Conservation (phyloP, 441 rosid species). For the Euphorbia celastroides region DNA sequence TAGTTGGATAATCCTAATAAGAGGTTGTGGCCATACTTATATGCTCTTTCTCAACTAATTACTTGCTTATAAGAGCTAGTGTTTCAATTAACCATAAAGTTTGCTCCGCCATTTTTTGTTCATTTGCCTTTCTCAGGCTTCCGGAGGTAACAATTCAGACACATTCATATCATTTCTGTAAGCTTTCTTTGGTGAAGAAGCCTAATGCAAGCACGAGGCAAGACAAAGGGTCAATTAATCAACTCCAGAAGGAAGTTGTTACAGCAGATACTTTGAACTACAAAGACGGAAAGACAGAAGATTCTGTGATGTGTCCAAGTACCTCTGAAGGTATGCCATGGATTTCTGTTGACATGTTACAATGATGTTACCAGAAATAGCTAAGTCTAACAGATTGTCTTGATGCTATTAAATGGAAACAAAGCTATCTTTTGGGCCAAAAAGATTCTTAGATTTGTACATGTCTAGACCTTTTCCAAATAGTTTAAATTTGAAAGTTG, state of each 20-base stretch:
- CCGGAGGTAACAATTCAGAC: conserved; percentile 54
- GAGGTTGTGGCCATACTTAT: background rate
- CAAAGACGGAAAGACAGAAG: conserved; percentile 23
- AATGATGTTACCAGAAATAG: background rate
- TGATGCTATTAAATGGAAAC: background rate
- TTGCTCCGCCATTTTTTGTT: background rate
- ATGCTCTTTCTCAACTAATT: background rate
- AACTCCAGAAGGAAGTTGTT: conserved; percentile 21
- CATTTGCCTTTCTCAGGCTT: conserved; percentile 27
- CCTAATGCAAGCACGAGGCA: conserved; percentile 31
- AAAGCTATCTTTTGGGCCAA: background rate
- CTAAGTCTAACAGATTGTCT: background rate
- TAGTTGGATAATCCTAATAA: background rate
- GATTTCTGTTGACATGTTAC: background rate
- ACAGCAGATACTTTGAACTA: conserved; percentile 22
- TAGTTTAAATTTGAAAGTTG: background rate
- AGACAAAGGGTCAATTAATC: conserved; percentile 20
- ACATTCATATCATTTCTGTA: conserved; percentile 84
- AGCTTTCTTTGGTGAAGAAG: conserved; percentile 69
- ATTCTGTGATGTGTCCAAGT: conserved; percentile 25
- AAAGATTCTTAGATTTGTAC: background rate
- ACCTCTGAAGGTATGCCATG: conserved; percentile 31
- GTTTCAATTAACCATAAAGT: background rate
- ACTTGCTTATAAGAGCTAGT: background rate
- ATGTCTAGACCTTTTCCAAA: background rate